Base-by-base conservation (phyloP, 495 filamentous ascomycete species). In the Aspergillus campestris region DNA sequence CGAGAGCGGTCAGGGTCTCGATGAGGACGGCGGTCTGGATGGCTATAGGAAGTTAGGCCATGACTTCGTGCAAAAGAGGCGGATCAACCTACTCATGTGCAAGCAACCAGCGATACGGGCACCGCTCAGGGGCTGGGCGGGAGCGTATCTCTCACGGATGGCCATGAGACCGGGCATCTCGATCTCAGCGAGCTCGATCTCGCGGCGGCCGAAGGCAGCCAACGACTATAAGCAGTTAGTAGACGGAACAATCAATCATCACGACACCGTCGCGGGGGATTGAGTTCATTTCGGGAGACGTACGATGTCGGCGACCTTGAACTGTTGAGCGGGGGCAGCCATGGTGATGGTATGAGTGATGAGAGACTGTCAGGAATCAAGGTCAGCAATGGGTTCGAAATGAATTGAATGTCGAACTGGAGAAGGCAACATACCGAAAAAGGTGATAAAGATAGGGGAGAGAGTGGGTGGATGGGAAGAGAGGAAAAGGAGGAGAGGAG, bases 1-100 rank as follows among this genome's bases (percentile, higher is more conserved):
- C 92, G 56, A 98, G 87, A 50, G 83, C 74, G 57, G 76, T 83
- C 62, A 98, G 83, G 44, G 94, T 98, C 82, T 98, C 92, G 62
- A 98, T 98, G 51, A 98, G 82, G 57, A 98, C 92, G 50, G 92
- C 92, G 51, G 92, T 98, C 77, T 98, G 92, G 73, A 98, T 97
- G 66, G 94, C 83, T 87, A 43, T 8, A 51, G 45, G 27, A 42
- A 42, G 7, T 37, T 61, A 43, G 70, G 39, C 49, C 33, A 35
- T 7, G 8, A 8, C 7, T 34, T 6, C 38, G 9, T 8, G 7
- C 40, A 5, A 18, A 31, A 32, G 10, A 31, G 42, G 40, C 45
- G 40, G 6, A 31, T 42, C 12, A 49, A 62, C 77, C 44, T 76
- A 87, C 83, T 97, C 94, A 97, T 97, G 82, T 98, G 92, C 57